Percentiles rank a stretch among this genome's conserved stretches.
These are phyloP conservation scores for Cyberlindnera sargentensis DNA, from an alignment of 805 yeast species.

Conservation along the genomic window DNA sequence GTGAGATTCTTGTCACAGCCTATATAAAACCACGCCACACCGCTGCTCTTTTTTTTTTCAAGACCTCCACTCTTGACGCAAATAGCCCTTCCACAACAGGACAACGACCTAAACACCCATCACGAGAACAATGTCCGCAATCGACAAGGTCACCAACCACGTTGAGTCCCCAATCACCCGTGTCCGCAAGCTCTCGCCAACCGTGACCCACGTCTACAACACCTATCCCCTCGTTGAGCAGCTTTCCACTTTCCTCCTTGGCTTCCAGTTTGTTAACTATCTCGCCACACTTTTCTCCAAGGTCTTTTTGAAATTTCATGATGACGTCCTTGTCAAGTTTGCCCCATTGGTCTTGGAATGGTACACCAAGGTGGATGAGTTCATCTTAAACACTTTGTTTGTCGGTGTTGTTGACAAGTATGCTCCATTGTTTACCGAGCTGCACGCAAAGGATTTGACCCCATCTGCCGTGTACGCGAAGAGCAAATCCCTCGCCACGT, in stretches of 20 bases:
- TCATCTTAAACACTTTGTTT: conserved; percentile 1
- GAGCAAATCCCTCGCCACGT: not conserved
- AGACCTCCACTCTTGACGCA: too few relatives aligned
- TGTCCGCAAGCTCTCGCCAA: conserved; percentile 11
- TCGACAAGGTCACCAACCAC: conserved; percentile 9
- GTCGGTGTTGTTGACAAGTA: conserved; percentile 7
- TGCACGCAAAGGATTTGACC: conserved; percentile 5
- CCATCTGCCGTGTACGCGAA: conserved; percentile 3
- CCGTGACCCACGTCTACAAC: conserved; percentile 6
- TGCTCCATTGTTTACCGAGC: conserved; percentile 3
- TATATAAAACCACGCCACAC: too few relatives aligned
- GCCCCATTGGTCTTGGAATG: conserved; percentile 3
- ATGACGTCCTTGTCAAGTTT: conserved; percentile 4
- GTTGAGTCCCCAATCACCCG: conserved; percentile 12
- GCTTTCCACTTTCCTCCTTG: conserved; percentile 3
- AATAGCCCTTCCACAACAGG: too few relatives aligned
- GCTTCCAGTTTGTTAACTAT: conserved; percentile 8
- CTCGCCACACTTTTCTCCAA: conserved; percentile 7
- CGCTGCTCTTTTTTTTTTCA: too few relatives aligned
- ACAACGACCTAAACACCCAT: not conserved
- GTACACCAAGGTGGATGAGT: conserved; percentile 3
- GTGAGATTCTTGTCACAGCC: too few relatives aligned
- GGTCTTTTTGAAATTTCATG: conserved; percentile 4
- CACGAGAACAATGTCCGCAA: not conserved
- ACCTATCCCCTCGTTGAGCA: conserved; percentile 11